A percentile compares a stretch with the other conserved stretches of the same genome.
Conservation (phyloP, 352 stramenopile genomes). For the Globisporangium abappressorium region DNA sequence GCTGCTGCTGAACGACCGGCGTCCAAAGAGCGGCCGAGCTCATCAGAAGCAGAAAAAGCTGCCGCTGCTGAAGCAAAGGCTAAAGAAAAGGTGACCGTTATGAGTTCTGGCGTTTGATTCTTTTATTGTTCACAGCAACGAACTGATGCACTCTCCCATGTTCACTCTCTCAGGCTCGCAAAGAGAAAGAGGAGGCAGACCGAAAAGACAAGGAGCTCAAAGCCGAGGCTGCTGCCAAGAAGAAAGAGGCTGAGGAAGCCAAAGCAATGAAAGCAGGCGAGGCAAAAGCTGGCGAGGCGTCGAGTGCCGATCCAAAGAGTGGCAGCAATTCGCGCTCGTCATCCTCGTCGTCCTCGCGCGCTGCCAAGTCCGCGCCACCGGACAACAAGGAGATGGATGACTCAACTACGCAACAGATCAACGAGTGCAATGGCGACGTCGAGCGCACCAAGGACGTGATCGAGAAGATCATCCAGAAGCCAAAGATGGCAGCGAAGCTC, state of each 20-base stretch:
- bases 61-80: constrained; percentile 52
- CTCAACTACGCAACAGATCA: constrained; percentile 48
- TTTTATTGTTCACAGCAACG: background rate
- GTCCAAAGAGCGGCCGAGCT: constrained; percentile 41
- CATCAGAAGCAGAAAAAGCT: constrained; percentile 31
- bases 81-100: constrained; percentile 13
- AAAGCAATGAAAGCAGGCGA: constrained; percentile 22
- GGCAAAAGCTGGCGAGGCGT: constrained; percentile 5
- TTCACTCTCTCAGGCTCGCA: constrained; percentile 20
- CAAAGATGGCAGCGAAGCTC: constrained; percentile 84
- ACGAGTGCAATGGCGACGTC: constrained; percentile 73
- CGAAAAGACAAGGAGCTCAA: constrained; percentile 30
- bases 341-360: constrained; percentile 25
- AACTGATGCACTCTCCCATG: background rate
- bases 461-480: constrained; percentile 79
- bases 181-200: constrained; percentile 32
- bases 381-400: constrained; percentile 53
- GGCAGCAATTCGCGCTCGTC: constrained; percentile 21
- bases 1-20: constrained; percentile 25
- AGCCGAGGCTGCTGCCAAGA: constrained; percentile 26
- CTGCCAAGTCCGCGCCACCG: constrained; percentile 25
- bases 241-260: constrained; percentile 11
- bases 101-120: background rate
- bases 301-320: constrained; percentile 35
- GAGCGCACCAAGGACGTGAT: constrained; percentile 72